Evolutionary conservation across 805 yeast genomes (phyloP), one percentile per base, ranked within the genome.

Genomic region (Pichia californica): DNA sequence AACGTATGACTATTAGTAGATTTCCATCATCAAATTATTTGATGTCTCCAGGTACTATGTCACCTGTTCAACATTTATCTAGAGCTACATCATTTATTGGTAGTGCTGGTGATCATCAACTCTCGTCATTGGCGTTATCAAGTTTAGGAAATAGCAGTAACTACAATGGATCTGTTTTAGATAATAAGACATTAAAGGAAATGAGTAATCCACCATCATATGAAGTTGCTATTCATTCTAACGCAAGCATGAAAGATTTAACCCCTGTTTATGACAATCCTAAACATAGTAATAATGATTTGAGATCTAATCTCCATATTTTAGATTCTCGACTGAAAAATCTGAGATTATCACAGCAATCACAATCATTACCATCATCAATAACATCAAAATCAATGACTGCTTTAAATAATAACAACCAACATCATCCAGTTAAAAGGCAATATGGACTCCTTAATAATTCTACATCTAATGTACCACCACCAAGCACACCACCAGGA

Each of bases 201-300:
- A 39, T 49, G 50, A 79, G 83, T 18, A 67, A 77, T 38, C 96
- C 91, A 7, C 98, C 98, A 0, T 79, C 95, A 0, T 91, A 91
- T 62, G 74, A 73, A 7, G 81, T 84, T 27, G 97, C 98, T 0
- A 63, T 88, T 60, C 76, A 74, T 53, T 62, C 76, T 2, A 79
- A 72, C 36, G 53, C 50, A 7, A 66, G 63, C 6, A 73, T 67
- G 3, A 73, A 68, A 18, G 77, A 74, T 41, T 63, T 82, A 21
- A 81, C 96, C 2, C 97, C 97, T 0, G 73, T 75, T 2, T 88
- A 88, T 59, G 71, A 67, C 48, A 71, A 70, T 2, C 68, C 76
- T 2, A 34, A 40, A n/a, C n/a, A n/a, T n/a, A n/a, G n/a, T 10
- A 16, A 26, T 7, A 43, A 15, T 18, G 40, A 49, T 26, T 28